Percentiles rank a stretch among this genome's conserved stretches.
Conservation (phyloP, 2,329 filamentous ascomycete genomes). For the Tolypocladium nubicola region DNA sequence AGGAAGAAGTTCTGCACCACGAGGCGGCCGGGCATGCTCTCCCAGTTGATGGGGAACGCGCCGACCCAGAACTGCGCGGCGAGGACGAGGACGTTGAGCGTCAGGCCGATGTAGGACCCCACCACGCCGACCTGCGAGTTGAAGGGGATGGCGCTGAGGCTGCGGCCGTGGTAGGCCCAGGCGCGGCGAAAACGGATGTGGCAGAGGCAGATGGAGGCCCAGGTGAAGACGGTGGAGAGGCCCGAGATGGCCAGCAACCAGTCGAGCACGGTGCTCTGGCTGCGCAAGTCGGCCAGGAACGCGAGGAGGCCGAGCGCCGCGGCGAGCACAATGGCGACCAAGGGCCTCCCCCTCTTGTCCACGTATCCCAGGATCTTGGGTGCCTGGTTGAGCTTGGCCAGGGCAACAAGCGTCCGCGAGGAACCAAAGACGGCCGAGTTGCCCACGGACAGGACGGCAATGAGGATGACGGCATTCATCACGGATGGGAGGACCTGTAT, state of each 20-base stretch:
- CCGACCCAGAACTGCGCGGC: conserved; percentile 83
- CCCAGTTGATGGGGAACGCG: conserved; percentile 60
- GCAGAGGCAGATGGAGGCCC: conserved; percentile 76
- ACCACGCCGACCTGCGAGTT: conserved; percentile 64
- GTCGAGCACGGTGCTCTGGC: conserved; percentile 55
- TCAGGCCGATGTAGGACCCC: conserved; percentile 72
- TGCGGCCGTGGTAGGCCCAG: conserved; percentile 61
- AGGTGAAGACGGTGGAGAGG: conserved; percentile 66
- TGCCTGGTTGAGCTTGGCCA: conserved; percentile 80
- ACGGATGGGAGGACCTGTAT: conserved; percentile 74
- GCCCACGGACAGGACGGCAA: conserved; percentile 81
- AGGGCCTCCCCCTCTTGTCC: conserved; percentile 70
- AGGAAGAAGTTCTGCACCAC: conserved; percentile 62
- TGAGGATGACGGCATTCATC: conserved; percentile 92
- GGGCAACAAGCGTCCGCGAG: conserved; percentile 77
- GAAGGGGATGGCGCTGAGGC: conserved; percentile 72
- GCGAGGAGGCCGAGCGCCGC: conserved; percentile 61
- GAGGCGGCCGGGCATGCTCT: conserved; percentile 26
- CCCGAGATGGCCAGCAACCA: conserved; percentile 74
- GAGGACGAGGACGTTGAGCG: conserved; percentile 66
- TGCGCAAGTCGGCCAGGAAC: conserved; percentile 56
- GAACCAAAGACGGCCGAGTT: conserved; percentile 90
- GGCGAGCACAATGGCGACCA: conserved; percentile 60
- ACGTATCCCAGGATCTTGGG: conserved; percentile 70
- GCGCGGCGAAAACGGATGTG: conserved; percentile 84